Base-by-base conservation (phyloP, 805 yeast species). In the Starmerella powellii region DNA sequence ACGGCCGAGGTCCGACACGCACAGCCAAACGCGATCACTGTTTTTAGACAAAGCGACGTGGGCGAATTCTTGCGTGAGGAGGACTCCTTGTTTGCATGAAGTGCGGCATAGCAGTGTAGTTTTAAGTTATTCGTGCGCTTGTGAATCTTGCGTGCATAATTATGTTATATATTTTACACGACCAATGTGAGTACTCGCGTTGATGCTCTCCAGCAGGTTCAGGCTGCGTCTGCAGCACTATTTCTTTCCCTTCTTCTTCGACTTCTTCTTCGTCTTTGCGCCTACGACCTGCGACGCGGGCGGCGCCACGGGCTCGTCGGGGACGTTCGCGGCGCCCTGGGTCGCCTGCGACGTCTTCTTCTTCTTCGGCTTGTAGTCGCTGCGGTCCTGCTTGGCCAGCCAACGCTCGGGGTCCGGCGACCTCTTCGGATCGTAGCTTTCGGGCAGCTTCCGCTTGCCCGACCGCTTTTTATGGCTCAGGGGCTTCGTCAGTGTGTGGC, bases 31-130 rank as follows among this genome's bases (percentile, higher is more conserved):
- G 91, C 79, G 19, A 87, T 91, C 39, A 95, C 88, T 13, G 94
- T 94, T 3, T 88, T 83, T 62, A 78, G 98, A 72, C 98, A 91
- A 62, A 83, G 93, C 52, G 98, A 91, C 67, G 84, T 91, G 52
- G 98, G 98, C 50, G 98, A 91, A 64, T 91, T 85, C 58, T 71
- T 91, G 58, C 86, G 98, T 73, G 97, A 91, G 57, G 98, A 91
- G 69, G 97, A 91, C 63, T 85, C 95, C 31, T 66, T 88, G 52
- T 88, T 88, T 59, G 83, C 95, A 20, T 86, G 67, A 24, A 5
- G 26, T 6, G 6, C 10, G 10, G 26, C 30, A 27, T n/a, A 27
- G 15, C 15, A 27, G 15, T 27, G 30, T 27, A n/a, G 15, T 10
- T 8, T 13, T 10, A 8, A 27, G 30, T 13, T 8, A 13, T 27